A percentile compares a stretch with the other conserved stretches of the same genome.
These are phyloP conservation scores for Bacidia gigantensis DNA, from an alignment of 495 filamentous ascomycete species.

Conservation along the genomic window DNA sequence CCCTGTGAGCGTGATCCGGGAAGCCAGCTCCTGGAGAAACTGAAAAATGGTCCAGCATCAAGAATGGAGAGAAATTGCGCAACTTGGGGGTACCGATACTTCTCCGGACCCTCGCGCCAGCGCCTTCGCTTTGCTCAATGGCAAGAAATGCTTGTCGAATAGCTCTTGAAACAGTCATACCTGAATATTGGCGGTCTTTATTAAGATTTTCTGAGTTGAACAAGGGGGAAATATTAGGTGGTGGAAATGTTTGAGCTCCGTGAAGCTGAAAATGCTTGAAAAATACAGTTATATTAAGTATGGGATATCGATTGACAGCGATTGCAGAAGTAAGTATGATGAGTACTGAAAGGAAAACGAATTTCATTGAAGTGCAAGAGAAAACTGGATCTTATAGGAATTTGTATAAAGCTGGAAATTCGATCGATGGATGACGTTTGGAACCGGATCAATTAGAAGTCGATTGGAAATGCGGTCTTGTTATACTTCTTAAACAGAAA, in stretches of 20 bases:
- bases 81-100: conserved; percentile 77
- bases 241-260: too few relatives aligned
- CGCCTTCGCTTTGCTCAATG: conserved; percentile 77
- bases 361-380: neutral
- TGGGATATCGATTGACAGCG: conserved; percentile 23
- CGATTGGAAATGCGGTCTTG: neutral
- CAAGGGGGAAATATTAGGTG: too few relatives aligned
- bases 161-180: conserved; percentile 57
- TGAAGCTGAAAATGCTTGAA: too few relatives aligned
- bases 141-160: conserved; percentile 76
- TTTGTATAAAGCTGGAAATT: conserved; percentile 1
- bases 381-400: conserved; percentile 2
- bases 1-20: conserved; percentile 70
- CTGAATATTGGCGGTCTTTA: conserved; percentile 20
- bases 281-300: too few relatives aligned
- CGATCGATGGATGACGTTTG: neutral
- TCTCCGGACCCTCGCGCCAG: conserved; percentile 74
- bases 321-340: neutral
- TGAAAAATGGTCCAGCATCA: conserved; percentile 94
- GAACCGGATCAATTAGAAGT: neutral
- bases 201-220: too few relatives aligned
- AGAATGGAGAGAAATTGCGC: conserved; percentile 80
- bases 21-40: conserved; percentile 73
- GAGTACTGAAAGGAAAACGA: neutral
- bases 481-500: too few relatives aligned